Percentiles rank a stretch among this genome's conserved stretches.
These are phyloP conservation scores for Geosmithia morbida DNA, from an alignment of 2,329 filamentous ascomycete genomes.

Conservation along the genomic window DNA sequence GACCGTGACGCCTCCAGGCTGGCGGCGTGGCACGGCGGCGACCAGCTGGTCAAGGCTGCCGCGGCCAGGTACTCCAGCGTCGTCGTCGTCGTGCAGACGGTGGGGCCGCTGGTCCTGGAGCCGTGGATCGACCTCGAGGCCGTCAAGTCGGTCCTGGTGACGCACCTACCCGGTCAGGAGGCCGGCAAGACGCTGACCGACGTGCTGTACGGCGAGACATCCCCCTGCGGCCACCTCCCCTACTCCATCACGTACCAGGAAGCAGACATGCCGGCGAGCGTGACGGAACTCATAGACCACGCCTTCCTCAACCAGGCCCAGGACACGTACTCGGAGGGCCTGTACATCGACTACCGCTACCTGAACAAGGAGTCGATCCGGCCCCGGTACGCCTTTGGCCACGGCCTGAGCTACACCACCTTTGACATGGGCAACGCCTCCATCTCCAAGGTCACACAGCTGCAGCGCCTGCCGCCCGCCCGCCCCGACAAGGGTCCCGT, in stretches of 20 bases:
- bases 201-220: constrained; percentile 64
- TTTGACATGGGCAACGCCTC: constrained; percentile 45
- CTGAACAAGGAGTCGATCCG: constrained; percentile 64
- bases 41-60: constrained; percentile 58
- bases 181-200: constrained; percentile 71
- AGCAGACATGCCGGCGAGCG: constrained; percentile 54
- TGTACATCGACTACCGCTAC: constrained; percentile 82
- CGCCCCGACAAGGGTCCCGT: constrained; percentile 20
- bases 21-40: constrained; percentile 64
- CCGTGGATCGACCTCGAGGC: constrained; percentile 64
- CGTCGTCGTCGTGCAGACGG: constrained; percentile 75
- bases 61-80: constrained; percentile 40
- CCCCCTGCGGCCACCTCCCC: constrained; percentile 65
- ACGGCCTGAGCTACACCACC: constrained; percentile 66
- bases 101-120: constrained; percentile 72
- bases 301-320: constrained; percentile 49
- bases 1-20: constrained; percentile 54
- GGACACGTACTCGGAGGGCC: constrained; percentile 68
- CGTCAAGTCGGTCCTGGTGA: constrained; percentile 66
- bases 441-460: constrained; percentile 29
- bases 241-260: constrained; percentile 68
- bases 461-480: constrained; percentile 20
- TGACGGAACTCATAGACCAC: constrained; percentile 31
- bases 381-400: constrained; percentile 78
- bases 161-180: constrained; percentile 79